Evolutionary conservation across 192 early-diverging fungal species (phyloP).

Genomic region (Backusella morwellensis): DNA sequence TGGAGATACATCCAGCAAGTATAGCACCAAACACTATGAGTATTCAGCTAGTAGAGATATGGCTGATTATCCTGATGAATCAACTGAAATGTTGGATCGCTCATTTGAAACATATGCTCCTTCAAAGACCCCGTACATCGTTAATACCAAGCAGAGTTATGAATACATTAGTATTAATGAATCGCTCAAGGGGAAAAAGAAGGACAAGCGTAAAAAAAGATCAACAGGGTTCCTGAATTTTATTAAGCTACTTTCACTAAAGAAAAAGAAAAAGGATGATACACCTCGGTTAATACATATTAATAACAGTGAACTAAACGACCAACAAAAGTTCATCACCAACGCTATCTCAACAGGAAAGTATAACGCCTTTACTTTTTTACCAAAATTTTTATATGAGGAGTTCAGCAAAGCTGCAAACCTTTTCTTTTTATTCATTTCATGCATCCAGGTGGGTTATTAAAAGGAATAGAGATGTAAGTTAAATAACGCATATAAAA

Average conservation of each 20-base stretch:
- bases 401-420: slow-evolving; percentile 99
- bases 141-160: background rate
- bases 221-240: background rate
- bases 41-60: background rate
- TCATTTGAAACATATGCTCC: no score
- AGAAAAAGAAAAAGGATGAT: background rate
- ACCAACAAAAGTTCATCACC: slow-evolving; percentile 74
- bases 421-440: slow-evolving; percentile 97
- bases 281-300: slow-evolving; percentile 77
- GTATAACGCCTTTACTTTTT: slow-evolving; percentile 90
- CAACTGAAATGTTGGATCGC: background rate
- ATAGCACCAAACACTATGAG: background rate
- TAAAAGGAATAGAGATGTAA: background rate
- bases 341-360: slow-evolving; percentile 96
- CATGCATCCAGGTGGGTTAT: slow-evolving; percentile 76
- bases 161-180: background rate
- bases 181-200: background rate
- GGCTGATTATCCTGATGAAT: background rate
- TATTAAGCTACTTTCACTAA: background rate
- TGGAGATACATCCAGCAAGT: background rate
- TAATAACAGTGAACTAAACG: slow-evolving; percentile 78
- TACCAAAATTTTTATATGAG: slow-evolving; percentile 93
- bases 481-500: background rate
- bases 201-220: background rate
- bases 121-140: background rate